Conservation (phyloP, 2,329 filamentous ascomycete species). For the Thelonectria rubi region DNA sequence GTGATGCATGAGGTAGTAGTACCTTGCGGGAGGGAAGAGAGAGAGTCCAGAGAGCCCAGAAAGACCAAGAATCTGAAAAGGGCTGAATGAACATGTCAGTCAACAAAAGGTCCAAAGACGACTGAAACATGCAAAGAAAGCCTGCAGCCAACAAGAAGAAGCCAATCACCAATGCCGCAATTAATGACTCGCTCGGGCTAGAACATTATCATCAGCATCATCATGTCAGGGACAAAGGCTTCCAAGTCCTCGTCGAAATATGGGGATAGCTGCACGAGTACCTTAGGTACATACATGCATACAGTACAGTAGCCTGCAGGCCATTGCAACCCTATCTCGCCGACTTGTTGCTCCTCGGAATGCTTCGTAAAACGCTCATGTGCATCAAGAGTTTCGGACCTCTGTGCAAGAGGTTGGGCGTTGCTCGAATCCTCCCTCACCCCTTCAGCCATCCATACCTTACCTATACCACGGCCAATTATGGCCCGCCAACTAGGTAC, state of each 20-base stretch:
- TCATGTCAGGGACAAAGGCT: neutral
- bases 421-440: too few relatives aligned
- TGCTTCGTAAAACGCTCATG: too few relatives aligned
- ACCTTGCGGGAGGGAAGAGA: neutral
- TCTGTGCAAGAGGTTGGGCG: too few relatives aligned
- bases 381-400: too few relatives aligned
- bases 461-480: neutral
- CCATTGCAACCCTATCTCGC: neutral
- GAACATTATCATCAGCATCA: neutral
- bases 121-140: neutral
- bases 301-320: neutral
- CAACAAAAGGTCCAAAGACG: neutral
- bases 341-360: neutral
- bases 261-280: too few relatives aligned
- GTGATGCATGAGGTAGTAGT: slow-evolving; percentile 1
- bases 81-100: neutral
- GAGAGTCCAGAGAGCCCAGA: neutral
- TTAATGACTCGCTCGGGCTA: neutral
- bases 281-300: too few relatives aligned
- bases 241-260: too few relatives aligned
- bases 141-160: too few relatives aligned
- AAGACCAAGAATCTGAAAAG: too few relatives aligned
- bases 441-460: too few relatives aligned
- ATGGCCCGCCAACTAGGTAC: neutral
- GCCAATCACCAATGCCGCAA: too few relatives aligned